Evolutionary conservation across 75 land plant genomes (phyloP), one percentile per base, ranked within the genome.

Genomic region (Cupressus sempervirens): DNA sequence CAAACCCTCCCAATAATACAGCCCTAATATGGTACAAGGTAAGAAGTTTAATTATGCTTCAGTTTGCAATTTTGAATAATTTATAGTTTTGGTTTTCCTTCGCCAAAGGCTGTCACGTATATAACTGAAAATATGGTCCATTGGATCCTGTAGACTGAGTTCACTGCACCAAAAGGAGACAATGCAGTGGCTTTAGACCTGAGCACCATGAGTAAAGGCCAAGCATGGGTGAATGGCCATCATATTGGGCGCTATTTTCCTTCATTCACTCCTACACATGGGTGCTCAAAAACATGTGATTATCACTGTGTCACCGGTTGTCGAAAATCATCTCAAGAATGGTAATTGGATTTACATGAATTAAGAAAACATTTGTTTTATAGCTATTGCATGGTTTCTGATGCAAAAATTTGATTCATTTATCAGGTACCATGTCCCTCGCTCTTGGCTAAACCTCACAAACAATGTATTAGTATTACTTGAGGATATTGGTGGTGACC

Each of bases 181-280:
- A 81, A 91, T 72, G 82, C 92, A 76, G 89, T 91, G 50, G 89
- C 92, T 32, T 41, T 91, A 54, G 89, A 91, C 83, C 50, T 91
- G 46, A 86, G 83, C 45, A 88, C 86, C 79, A 90, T 90, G 92
- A 92, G 92, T 48, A 91, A 91, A 75, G 92, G 92, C 15, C 85
- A 88, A 81, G 92, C 84, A 76, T 91, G 92, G 92, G 89, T 90
- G 12, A 91, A 91, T 80, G 92, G 92, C 6, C 38, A 91, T 36
- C 83, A 85, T 76, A 83, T 91, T 40, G 92, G 92, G 40, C 89
- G 92, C 14, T 88, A 85, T 72, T 90, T 52, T 53, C 41, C 35
- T 32, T 16, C 83, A 52, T 2, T 35, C 23, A 82, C 83, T 54
- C 83, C 83, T 34, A 34, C 38, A 15, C 65, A 82, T 40, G 92